phyloP scores from a whole-genome alignment of 495 filamentous ascomycete genomes.

The Aspergillus campestris region DNA sequence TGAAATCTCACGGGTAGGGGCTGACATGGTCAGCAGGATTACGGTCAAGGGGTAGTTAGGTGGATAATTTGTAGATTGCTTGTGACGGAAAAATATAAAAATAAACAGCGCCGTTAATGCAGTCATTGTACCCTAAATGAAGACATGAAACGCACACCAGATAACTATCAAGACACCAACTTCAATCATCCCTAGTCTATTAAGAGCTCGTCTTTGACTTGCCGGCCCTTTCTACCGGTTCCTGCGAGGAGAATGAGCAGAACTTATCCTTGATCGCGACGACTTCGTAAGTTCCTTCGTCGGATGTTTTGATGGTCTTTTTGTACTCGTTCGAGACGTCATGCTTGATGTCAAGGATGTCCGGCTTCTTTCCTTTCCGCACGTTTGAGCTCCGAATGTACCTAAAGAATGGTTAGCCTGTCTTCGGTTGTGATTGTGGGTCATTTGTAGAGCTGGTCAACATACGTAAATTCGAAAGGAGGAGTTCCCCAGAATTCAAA shows the following conservation, averaged over 20 bases:
- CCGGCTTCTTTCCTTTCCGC: constrained; percentile 62
- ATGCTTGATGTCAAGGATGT: constrained; percentile 81
- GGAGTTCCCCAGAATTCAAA: constrained; percentile 94
- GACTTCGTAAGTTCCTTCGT: constrained; percentile 96
- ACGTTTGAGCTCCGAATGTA: constrained; percentile 85
- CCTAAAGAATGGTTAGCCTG: constrained; percentile 22
- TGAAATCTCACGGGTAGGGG: constrained; percentile 60
- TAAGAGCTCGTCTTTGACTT: constrained; percentile 17
- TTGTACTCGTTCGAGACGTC: constrained; percentile 72
- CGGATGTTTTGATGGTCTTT: constrained; percentile 71
- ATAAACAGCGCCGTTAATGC: constrained; percentile 31
- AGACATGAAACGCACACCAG: too few relatives aligned
- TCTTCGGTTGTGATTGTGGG: not conserved
- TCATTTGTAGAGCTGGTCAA: constrained; percentile 4
- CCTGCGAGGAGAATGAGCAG: constrained; percentile 72
- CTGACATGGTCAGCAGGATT: constrained; percentile 33
- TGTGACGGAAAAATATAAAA: constrained; percentile 9
- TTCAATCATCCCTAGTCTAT: constrained; percentile 12
- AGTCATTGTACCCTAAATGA: constrained; percentile 8
- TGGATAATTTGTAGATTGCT: constrained; percentile 8
- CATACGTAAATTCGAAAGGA: constrained; percentile 89
- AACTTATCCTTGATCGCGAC: constrained; percentile 87
- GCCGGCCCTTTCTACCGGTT: constrained; percentile 38
- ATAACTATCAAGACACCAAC: not conserved
- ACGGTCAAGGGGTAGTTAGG: constrained; percentile 15